These are phyloP conservation scores for Bipolaris victoriae DNA, from an alignment of 2,329 filamentous ascomycete species.

Conservation along the genomic window DNA sequence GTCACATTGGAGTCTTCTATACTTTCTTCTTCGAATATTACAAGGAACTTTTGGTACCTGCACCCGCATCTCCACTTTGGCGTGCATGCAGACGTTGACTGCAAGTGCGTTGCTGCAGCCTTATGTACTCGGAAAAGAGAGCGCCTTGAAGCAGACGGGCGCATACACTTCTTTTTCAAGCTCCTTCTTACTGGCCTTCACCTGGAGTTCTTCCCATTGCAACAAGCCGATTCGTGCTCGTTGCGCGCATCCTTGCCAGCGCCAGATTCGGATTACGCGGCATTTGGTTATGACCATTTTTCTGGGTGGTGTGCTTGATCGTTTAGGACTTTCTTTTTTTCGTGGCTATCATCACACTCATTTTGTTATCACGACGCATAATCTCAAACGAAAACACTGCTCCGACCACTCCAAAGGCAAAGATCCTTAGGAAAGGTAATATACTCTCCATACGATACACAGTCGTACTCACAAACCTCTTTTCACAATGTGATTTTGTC, in stretches of 20 bases:
- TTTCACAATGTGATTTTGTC: too few species aligned
- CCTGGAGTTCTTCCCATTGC: not conserved
- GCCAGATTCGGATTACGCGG: not conserved
- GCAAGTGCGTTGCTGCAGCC: conserved; percentile 2
- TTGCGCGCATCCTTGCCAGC: not conserved
- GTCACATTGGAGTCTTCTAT: conserved; percentile 6
- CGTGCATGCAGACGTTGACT: conserved; percentile 9
- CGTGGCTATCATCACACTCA: too few species aligned
- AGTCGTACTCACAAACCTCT: too few species aligned
- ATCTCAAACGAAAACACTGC: too few species aligned
- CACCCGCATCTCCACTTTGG: not conserved
- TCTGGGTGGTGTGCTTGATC: not conserved
- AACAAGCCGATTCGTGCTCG: not conserved
- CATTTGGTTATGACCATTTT: not conserved
- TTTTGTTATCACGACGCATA: too few species aligned
- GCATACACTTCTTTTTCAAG: not conserved
- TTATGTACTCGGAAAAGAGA: conserved; percentile 7
- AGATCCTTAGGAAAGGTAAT: too few species aligned
- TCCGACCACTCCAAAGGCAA: too few species aligned
- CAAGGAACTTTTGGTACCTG: conserved; percentile 2
- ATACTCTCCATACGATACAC: too few species aligned
- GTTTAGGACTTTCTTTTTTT: not conserved
- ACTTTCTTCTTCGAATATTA: not conserved
- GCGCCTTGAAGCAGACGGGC: not conserved
- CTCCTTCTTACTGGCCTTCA: not conserved